A percentile compares a stretch with the other conserved stretches of the same genome.
These are phyloP conservation scores for Taphrina pruni DNA, from an alignment of 1,139 yeast species.

Conservation along the genomic window DNA sequence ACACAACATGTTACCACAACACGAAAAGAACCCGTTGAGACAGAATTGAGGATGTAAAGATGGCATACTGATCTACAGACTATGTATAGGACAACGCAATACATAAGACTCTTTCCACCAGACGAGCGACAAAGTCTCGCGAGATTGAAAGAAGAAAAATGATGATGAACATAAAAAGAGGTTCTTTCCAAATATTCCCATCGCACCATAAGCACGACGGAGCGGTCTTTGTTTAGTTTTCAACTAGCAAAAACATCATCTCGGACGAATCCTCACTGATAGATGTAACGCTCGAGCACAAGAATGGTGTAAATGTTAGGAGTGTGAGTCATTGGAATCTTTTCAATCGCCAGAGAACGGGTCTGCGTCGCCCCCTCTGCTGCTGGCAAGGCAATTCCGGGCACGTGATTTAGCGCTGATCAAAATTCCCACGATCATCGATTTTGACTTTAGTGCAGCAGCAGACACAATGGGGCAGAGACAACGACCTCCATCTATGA, in stretches of 20 bases:
- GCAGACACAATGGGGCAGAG: too few relatives aligned
- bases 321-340: slow-evolving; percentile 16
- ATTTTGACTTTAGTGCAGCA: too few relatives aligned
- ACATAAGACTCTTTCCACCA: neutral
- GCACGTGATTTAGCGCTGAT: slow-evolving; percentile 1
- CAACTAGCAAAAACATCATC: slow-evolving; percentile 44
- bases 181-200: slow-evolving; percentile 44
- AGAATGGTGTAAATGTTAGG: slow-evolving; percentile 4
- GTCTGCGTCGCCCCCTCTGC: neutral
- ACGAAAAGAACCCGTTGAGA: too few relatives aligned
- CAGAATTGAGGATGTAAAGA: neutral
- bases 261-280: slow-evolving; percentile 44
- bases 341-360: neutral
- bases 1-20: too few relatives aligned
- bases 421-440: slow-evolving; percentile 10
- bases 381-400: neutral
- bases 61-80: neutral
- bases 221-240: slow-evolving; percentile 44
- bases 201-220: slow-evolving; percentile 37
- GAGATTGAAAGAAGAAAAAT: slow-evolving; percentile 3
- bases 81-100: neutral
- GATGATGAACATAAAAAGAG: neutral
- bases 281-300: slow-evolving; percentile 41
- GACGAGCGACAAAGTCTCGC: slow-evolving; percentile 17
- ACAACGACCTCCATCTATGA: neutral